A percentile compares a stretch with the other conserved stretches of the same genome.
These are phyloP conservation scores for Polytrichum commune DNA, from an alignment of 225 moss, liverwort and hornwort species.

Conservation along the genomic window DNA sequence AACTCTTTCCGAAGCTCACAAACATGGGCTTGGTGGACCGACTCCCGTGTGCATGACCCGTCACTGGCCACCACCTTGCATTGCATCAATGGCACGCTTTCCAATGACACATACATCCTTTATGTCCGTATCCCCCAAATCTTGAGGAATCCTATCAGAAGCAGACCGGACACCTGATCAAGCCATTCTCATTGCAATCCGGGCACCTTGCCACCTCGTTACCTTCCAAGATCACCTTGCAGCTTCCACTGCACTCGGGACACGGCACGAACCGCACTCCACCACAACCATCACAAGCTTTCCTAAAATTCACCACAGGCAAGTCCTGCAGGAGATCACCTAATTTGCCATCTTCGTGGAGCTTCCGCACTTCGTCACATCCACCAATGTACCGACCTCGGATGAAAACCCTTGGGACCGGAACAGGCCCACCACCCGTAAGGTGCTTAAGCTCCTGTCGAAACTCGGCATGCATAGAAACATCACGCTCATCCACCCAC, in stretches of 20 bases:
- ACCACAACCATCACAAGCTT: slow-evolving; percentile 66
- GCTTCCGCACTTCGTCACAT: slow-evolving; percentile 48
- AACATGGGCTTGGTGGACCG: slow-evolving; percentile 12
- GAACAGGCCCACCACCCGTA: slow-evolving; percentile 41
- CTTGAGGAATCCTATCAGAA: slow-evolving; percentile 16
- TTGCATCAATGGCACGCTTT: no score
- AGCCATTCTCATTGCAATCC: slow-evolving; percentile 69
- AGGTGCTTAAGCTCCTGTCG: slow-evolving; percentile 57
- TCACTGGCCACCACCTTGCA: background rate
- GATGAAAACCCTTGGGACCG: slow-evolving; percentile 62
- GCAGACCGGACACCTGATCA: slow-evolving; percentile 65
- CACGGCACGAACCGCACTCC: slow-evolving; percentile 67
- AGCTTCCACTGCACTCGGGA: slow-evolving; percentile 61
- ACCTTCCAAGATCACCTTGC: slow-evolving; percentile 56
- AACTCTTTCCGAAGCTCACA: slow-evolving; percentile 26
- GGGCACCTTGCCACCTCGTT: slow-evolving; percentile 47
- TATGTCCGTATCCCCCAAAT: no score
- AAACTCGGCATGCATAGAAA: slow-evolving; percentile 69
- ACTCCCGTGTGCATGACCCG: slow-evolving; percentile 27
- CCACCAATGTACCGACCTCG: slow-evolving; percentile 64
- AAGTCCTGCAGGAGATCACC: slow-evolving; percentile 37
- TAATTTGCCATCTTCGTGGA: slow-evolving; percentile 62
- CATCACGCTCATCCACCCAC: slow-evolving; percentile 70
- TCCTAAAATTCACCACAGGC: slow-evolving; percentile 30
- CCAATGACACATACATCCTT: no score